Percentiles rank a stretch among this genome's conserved stretches.
phyloP scores from a whole-genome alignment of 2,329 filamentous ascomycete genomes.

The Aschersonia sp. region DNA sequence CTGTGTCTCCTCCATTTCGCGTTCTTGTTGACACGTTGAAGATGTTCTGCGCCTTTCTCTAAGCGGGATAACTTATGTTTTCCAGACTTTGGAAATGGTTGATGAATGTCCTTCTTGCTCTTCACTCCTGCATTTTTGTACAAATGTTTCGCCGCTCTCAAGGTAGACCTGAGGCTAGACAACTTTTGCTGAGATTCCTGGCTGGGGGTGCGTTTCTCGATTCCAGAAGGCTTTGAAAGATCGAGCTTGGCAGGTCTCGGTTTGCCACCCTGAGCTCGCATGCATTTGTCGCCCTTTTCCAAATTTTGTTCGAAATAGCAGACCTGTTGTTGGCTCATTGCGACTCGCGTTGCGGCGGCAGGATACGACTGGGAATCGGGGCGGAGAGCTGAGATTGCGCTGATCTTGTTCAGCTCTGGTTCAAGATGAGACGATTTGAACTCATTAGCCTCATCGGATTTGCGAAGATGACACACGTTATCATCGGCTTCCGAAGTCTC shows the following conservation, averaged over 20 bases:
- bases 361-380: too few species aligned
- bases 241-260: slow-evolving; percentile 39
- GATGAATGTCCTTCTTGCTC: slow-evolving; percentile 28
- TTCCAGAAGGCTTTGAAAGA: slow-evolving; percentile 32
- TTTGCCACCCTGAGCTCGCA: slow-evolving; percentile 44
- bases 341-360: too few species aligned
- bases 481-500: too few species aligned
- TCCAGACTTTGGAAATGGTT: slow-evolving; percentile 13
- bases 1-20: slow-evolving; percentile 29
- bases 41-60: slow-evolving; percentile 22
- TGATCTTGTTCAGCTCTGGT: too few species aligned
- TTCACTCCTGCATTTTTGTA: slow-evolving; percentile 26
- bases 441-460: too few species aligned
- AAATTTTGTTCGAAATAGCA: slow-evolving; percentile 26
- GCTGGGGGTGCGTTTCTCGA: slow-evolving; percentile 23
- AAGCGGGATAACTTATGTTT: slow-evolving; percentile 27
- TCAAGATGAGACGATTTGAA: too few species aligned
- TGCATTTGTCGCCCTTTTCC: slow-evolving; percentile 40
- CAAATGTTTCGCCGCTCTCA: slow-evolving; percentile 18
- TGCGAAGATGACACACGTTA: too few species aligned
- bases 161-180: slow-evolving; percentile 14
- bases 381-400: too few species aligned
- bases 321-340: slow-evolving; percentile 7
- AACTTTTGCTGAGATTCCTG: slow-evolving; percentile 17
- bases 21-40: slow-evolving; percentile 14